Percentiles rank a stretch among this genome's conserved stretches.
Evolutionary conservation across 371 early-diverging fungal species (phyloP).

Genomic region (Circinella minor): DNA sequence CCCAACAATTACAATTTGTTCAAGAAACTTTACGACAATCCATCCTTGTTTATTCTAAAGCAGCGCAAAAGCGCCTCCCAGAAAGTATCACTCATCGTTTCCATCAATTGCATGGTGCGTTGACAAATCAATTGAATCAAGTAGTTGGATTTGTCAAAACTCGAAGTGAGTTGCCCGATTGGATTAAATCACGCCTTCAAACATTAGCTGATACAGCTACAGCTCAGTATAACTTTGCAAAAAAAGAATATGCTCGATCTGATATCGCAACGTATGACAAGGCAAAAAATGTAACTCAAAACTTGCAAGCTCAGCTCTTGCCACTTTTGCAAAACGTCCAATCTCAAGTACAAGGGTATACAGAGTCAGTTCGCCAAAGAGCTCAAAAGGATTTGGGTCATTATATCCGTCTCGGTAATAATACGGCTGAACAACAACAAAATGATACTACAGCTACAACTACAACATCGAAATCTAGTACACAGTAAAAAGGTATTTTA

Average conservation of each 20-base stretch:
- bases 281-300: conserved; percentile 47
- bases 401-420: conserved; percentile 17
- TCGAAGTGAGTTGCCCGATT: conserved; percentile 47
- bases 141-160: conserved; percentile 40
- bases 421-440: not conserved
- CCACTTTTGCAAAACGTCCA: conserved; percentile 57
- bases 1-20: conserved; percentile 26
- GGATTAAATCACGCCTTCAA: conserved; percentile 46
- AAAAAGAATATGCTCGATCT: conserved; percentile 44
- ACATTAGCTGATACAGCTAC: conserved; percentile 44
- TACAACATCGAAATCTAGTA: too few species aligned
- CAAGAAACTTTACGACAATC: conserved; percentile 36
- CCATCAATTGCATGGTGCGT: conserved; percentile 24
- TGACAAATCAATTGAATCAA: conserved; percentile 29
- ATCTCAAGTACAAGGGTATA: conserved; percentile 33
- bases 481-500: too few species aligned
- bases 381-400: conserved; percentile 31
- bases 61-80: conserved; percentile 38
- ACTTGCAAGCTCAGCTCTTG: conserved; percentile 54
- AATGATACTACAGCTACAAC: too few species aligned
- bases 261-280: conserved; percentile 56
- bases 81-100: conserved; percentile 27
- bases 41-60: conserved; percentile 31
- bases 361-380: conserved; percentile 21
- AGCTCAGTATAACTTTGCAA: conserved; percentile 46